phyloP scores from a whole-genome alignment of 768 basidiomycete species.

The Galerina marginata region DNA sequence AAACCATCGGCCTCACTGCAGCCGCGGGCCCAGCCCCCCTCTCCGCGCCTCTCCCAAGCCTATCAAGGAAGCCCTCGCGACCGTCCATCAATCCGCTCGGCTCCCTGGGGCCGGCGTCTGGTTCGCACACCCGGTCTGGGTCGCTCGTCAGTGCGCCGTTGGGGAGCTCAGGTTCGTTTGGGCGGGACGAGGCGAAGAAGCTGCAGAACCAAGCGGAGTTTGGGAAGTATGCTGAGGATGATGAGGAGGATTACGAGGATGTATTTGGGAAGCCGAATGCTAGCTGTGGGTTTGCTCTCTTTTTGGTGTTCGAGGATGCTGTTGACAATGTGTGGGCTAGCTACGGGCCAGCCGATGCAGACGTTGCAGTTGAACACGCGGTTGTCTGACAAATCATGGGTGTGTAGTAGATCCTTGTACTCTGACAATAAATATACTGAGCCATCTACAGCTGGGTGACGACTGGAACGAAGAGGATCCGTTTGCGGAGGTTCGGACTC shows the following conservation, averaged over 20 bases:
- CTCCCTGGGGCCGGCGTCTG: slow-evolving; percentile 33
- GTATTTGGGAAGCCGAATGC: slow-evolving; percentile 84
- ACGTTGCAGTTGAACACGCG: slow-evolving; percentile 86
- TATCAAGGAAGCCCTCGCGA: slow-evolving; percentile 58
- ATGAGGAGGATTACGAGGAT: slow-evolving; percentile 94
- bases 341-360: slow-evolving; percentile 66
- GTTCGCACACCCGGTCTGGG: slow-evolving; percentile 62
- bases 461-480: slow-evolving; percentile 93
- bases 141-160: slow-evolving; percentile 51
- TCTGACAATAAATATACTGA: slow-evolving; percentile 4
- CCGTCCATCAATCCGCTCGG: slow-evolving; percentile 44
- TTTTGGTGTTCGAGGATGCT: not conserved
- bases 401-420: slow-evolving; percentile 32
- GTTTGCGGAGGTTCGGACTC: slow-evolving; percentile 78
- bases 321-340: slow-evolving; percentile 27
- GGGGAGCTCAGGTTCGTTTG: slow-evolving; percentile 62
- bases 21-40: slow-evolving; percentile 57
- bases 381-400: slow-evolving; percentile 91
- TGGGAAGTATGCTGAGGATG: slow-evolving; percentile 84
- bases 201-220: slow-evolving; percentile 67
- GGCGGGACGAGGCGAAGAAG: slow-evolving; percentile 66
- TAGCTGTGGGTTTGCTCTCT: slow-evolving; percentile 54
- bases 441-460: slow-evolving; percentile 64
- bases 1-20: slow-evolving; percentile 64
- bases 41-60: slow-evolving; percentile 69